Conservation (phyloP, 331 rosid genomes). For the Acacia pycnantha region DNA sequence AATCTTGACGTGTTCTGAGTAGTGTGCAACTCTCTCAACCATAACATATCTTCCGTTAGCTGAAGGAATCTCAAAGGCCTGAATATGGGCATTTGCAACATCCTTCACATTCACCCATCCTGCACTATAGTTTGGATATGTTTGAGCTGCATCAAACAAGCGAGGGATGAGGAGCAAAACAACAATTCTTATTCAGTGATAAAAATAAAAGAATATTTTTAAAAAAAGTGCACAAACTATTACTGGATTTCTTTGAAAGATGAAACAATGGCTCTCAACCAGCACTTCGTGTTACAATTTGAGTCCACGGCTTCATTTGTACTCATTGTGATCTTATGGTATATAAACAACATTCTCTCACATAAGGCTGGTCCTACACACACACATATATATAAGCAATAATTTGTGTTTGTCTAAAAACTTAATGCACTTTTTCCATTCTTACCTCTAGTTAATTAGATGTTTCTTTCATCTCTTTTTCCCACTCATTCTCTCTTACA, state of each 20-base stretch:
- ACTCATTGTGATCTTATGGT: too few relatives aligned
- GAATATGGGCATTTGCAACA: conserved; percentile 1
- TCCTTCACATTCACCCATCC: conserved; percentile 10
- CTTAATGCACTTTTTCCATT: too few relatives aligned
- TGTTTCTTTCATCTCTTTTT: too few relatives aligned
- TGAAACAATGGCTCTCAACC: too few relatives aligned
- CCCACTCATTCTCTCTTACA: too few relatives aligned
- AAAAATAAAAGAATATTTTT: background rate
- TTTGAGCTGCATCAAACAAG: background rate
- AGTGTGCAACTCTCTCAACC: background rate
- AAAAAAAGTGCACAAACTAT: background rate
- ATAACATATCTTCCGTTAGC: conserved; percentile 4
- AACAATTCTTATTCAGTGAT: background rate
- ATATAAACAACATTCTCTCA: too few relatives aligned
- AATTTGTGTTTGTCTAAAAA: too few relatives aligned
- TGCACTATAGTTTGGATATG: background rate
- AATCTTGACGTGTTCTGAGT: background rate
- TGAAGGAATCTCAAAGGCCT: conserved; percentile 7
- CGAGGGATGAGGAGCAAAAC: background rate
- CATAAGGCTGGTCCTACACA: too few relatives aligned
- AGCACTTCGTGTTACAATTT: too few relatives aligned
- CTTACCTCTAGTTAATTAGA: too few relatives aligned
- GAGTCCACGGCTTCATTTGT: too few relatives aligned
- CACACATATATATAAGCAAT: too few relatives aligned
- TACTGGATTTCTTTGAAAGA: background rate